These are phyloP conservation scores for Cytospora schulzeri DNA, from an alignment of 2,329 filamentous ascomycete species.

Conservation along the genomic window DNA sequence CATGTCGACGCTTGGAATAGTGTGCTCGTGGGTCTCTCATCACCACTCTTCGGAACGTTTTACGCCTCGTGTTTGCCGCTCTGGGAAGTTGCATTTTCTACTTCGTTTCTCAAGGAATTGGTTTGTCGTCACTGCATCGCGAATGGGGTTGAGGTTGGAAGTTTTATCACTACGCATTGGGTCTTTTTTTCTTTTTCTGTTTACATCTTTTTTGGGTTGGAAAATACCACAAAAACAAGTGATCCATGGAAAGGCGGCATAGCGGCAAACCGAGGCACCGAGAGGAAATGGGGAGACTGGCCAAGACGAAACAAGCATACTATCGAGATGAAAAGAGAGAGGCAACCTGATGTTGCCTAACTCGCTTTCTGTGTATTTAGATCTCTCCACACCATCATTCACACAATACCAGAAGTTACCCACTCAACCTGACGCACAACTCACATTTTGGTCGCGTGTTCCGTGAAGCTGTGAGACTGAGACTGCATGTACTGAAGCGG, in stretches of 20 bases:
- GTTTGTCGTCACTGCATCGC: conserved; percentile 27
- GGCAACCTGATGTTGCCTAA: conserved; percentile 43
- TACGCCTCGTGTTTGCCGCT: conserved; percentile 27
- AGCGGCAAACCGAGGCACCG: conserved; percentile 31
- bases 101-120: conserved; percentile 29
- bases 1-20: conserved; percentile 11
- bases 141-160: conserved; percentile 27
- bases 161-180: conserved; percentile 23
- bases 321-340: conserved; percentile 20
- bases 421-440: conserved; percentile 48
- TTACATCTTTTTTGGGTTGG: conserved; percentile 36
- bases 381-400: conserved; percentile 48
- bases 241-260: conserved; percentile 33
- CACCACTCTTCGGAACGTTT: conserved; percentile 32
- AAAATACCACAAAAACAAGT: conserved; percentile 36
- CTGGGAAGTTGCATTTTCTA: conserved; percentile 29
- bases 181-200: conserved; percentile 34
- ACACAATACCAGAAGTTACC: conserved; percentile 68
- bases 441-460: neutral
- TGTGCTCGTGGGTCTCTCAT: conserved; percentile 31
- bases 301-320: neutral
- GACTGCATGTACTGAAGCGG: neutral
- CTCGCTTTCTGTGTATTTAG: conserved; percentile 69
- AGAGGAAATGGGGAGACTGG: conserved; percentile 23
- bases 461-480: neutral